Evolutionary conservation across 805 yeast genomes (phyloP), one percentile per base, ranked within the genome.

Genomic region (Teunomyces cretensis): DNA sequence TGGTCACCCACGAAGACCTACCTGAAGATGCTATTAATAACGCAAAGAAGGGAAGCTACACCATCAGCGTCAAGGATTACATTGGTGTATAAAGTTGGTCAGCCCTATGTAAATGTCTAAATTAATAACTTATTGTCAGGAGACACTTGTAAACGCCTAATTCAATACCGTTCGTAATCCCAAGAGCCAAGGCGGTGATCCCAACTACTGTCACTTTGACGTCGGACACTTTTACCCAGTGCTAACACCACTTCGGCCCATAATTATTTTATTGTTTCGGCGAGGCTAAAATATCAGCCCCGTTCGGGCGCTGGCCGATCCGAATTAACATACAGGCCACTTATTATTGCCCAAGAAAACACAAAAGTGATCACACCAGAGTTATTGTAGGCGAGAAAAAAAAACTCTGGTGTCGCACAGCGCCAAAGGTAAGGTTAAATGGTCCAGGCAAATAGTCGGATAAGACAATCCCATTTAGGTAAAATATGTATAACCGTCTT

Each of bases 51-150:
- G 49, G 51, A 7, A 52, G 61, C n/a, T 56, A 47, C 38, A 48
- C 56, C 36, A 46, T 55, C 14, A 47, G 48, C 31, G 55, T 56
- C 30, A 58, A 54, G 42, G 65, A 60, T 36, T 60, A 60, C 45
- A 59, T 60, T 46, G 58, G 56, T 3, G 38, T 35, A 35, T 35
- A 19, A 17, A n/a, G n/a, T 15, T 15, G 11, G 15, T n/a, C 11
- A n/a, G 24, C 36, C 24, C 9, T 4, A 7, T 13, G 16, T 15
- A 33, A 33, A 33, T 9, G 22, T 17, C 16, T 19, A 19, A 19
- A 19, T n/a, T 19, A 33, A 16, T 33, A 17, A 33, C 7, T 17
- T 33, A 33, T 16, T 17, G 36, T 33, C 36, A 11, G 9, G 16
- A 9, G 9, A 16, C 13, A 33, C 24, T 33, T 9, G 13, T 33